Base-by-base conservation (phyloP, 768 basidiomycete genomes). In the Melanogaster broomeanus region DNA sequence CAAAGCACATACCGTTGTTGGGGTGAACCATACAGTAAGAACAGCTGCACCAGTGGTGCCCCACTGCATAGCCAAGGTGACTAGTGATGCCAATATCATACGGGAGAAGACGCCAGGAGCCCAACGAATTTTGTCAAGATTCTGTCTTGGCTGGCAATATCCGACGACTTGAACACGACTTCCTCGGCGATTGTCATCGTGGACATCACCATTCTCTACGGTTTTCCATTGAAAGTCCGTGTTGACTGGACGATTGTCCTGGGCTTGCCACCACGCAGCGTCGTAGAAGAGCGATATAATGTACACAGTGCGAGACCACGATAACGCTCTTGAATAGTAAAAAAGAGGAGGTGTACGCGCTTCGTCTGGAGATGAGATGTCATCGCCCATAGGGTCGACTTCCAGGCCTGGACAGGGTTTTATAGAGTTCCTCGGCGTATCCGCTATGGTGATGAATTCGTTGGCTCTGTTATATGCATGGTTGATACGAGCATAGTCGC, bases 61-160 rank as follows among this genome's bases (percentile, higher is more conserved):
- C 72, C 68, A 73, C 47, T 73, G 71, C 18, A 74, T 24, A 10
- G 48, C 50, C 19, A 74, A 31, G 8, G 69, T 49, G 37, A 67
- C 58, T 10, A 63, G 2, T 2, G 71, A 67, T n/a, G 72, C 71
- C 11, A 68, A 31, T 15, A 62, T 8, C 49, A 72, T 64, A 31
- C 71, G 60, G 12, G 27, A 47, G n/a, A 66, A 27, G 2, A 65
- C 41, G 1, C 60, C 61, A 1, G 45, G 59, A n/a, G 61, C 64
- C 67, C 64, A 63, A 27, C 59, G 43, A 51, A 49, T 21, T 4
- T 27, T 7, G 0, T 31, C 15, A 24, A 35, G 21, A 27, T 25
- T 56, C 47, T 27, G 2, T 51, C 30, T 45, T 2, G 59, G 54
- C 0, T 6, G 43, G 45, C 65, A 69, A 15, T 70, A 67, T 2